Conservation (phyloP, 1,284 basidiomycete genomes). For the Ceratobasidium papillatum region DNA sequence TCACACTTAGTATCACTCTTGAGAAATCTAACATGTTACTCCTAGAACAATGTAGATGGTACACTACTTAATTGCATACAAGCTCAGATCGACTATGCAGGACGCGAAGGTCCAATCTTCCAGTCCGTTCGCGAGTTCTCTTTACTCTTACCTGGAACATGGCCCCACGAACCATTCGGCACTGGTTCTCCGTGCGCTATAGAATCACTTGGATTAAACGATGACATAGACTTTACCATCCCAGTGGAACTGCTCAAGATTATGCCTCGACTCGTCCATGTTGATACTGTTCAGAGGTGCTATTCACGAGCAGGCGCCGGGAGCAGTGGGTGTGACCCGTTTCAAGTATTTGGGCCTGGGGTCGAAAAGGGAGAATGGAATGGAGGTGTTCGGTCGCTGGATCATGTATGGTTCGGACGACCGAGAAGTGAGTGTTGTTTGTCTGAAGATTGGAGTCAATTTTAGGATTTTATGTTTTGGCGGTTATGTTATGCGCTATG, state of each 20-base stretch:
- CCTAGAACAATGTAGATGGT: not conserved
- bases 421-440: constrained; percentile 27
- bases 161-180: constrained; percentile 12
- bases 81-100: not conserved
- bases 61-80: not conserved
- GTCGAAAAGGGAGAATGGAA: not conserved
- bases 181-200: not conserved
- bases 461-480: not conserved
- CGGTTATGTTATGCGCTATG: not conserved
- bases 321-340: not conserved
- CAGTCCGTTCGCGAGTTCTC: constrained; percentile 30
- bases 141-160: constrained; percentile 28
- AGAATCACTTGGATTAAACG: not conserved
- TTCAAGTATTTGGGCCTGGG: not conserved
- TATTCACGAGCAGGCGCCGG: constrained; percentile 32
- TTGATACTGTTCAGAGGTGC: constrained; percentile 21
- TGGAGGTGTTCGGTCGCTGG: not conserved
- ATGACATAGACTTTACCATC: constrained; percentile 10
- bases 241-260: constrained; percentile 18
- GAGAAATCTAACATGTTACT: not conserved
- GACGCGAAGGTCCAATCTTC: not conserved
- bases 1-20: not conserved
- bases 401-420: constrained; percentile 26
- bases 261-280: constrained; percentile 31
- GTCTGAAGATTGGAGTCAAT: constrained; percentile 6